Conservation (phyloP, 2,329 filamentous ascomycete genomes). For the Clonostachys rhizophaga region DNA sequence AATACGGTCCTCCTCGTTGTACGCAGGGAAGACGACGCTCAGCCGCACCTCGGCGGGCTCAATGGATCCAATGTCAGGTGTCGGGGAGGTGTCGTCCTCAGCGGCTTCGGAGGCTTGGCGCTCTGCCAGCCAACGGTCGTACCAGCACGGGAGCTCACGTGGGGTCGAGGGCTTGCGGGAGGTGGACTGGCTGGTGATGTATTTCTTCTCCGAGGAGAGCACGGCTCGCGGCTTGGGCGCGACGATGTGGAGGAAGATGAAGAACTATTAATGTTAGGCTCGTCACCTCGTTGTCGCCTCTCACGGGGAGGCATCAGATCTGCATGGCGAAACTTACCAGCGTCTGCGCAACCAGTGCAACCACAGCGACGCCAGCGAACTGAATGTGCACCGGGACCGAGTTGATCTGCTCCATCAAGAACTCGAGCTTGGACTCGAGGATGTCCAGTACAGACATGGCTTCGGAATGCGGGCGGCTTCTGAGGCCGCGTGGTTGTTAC, state of each 20-base stretch:
- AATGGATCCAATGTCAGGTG: conserved; percentile 51
- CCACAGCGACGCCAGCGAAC: conserved; percentile 5
- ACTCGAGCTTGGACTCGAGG: neutral
- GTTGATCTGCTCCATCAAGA: neutral
- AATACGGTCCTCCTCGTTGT: conserved; percentile 86
- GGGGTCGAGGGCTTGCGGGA: conserved; percentile 32
- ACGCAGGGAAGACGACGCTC: conserved; percentile 90
- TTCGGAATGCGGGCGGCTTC: too few species aligned
- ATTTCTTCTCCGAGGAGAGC: conserved; percentile 76
- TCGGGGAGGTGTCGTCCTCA: conserved; percentile 12
- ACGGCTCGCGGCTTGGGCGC: conserved; percentile 77
- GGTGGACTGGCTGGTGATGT: conserved; percentile 71
- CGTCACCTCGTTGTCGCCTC: too few species aligned
- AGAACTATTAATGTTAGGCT: conserved; percentile 33
- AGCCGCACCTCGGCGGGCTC: conserved; percentile 78
- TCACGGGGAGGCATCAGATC: too few species aligned
- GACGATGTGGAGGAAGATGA: conserved; percentile 64
- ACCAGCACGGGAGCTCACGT: conserved; percentile 76
- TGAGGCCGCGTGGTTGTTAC: too few species aligned
- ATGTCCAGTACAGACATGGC: too few species aligned
- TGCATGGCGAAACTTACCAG: conserved; percentile 20
- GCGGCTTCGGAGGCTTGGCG: conserved; percentile 42
- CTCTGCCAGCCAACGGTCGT: conserved; percentile 67
- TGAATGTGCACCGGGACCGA: neutral
- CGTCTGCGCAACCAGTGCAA: conserved; percentile 25